Evolutionary conservation across 768 basidiomycete genomes (phyloP).

Genomic region (Lactifluus echinatus): DNA sequence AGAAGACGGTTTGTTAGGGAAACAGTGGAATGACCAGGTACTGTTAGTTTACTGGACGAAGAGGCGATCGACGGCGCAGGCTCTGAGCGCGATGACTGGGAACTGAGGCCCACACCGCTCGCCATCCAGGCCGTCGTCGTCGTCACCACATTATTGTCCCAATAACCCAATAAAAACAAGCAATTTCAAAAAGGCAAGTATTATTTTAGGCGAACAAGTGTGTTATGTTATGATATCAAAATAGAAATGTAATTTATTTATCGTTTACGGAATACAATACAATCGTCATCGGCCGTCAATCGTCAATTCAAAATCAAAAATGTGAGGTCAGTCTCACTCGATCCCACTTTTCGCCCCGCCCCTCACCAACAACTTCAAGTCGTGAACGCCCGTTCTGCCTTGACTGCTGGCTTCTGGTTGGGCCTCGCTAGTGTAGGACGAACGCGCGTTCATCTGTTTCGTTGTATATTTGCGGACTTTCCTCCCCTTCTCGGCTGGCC

Average conservation of each 20-base stretch:
- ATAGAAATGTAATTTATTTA: too few species aligned
- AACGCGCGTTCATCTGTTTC: neutral
- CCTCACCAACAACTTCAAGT: too few species aligned
- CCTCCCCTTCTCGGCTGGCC: neutral
- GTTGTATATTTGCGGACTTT: neutral
- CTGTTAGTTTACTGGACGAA: slow-evolving; percentile 10
- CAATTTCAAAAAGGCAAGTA: too few species aligned
- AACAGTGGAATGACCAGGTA: neutral
- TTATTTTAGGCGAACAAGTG: too few species aligned
- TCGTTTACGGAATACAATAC: too few species aligned
- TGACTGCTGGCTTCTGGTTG: neutral
- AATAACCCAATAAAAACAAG: too few species aligned
- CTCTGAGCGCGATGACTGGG: neutral
- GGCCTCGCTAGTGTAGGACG: neutral
- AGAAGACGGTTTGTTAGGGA: slow-evolving; percentile 41
- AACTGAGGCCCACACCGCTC: neutral
- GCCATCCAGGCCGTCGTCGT: neutral
- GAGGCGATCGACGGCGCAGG: slow-evolving; percentile 17
- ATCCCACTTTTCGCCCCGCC: too few species aligned
- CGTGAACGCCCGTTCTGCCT: neutral
- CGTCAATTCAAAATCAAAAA: too few species aligned
- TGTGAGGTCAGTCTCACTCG: too few species aligned
- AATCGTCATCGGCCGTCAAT: too few species aligned
- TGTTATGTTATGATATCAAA: too few species aligned
- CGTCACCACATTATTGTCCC: too few species aligned